Percentiles rank a stretch among this genome's conserved stretches.
phyloP scores from a whole-genome alignment of 495 filamentous ascomycete genomes.

The Wilcoxina mikolae region DNA sequence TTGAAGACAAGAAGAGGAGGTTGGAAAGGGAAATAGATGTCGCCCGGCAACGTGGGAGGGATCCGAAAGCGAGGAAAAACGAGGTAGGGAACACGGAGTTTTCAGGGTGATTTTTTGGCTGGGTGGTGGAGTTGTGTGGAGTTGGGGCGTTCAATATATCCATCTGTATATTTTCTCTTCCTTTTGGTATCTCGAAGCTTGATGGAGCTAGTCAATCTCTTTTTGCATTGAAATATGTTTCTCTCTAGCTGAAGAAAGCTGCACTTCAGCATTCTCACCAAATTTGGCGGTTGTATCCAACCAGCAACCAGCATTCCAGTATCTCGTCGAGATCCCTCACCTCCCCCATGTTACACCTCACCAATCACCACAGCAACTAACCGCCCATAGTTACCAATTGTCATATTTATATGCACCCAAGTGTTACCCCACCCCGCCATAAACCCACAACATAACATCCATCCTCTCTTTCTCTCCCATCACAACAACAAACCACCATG shows the following conservation, averaged over 20 bases:
- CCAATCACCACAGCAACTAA: no score
- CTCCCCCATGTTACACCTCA: no score
- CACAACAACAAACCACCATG: not conserved
- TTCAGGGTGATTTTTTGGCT: constrained; percentile 4
- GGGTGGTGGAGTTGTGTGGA: not conserved
- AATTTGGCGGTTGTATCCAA: no score
- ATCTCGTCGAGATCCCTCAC: no score
- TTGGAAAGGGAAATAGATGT: constrained; percentile 6
- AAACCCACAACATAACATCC: not conserved
- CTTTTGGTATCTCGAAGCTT: not conserved
- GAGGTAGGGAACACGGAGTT: constrained; percentile 19
- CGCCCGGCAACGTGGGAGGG: constrained; percentile 16
- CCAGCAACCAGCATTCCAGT: no score
- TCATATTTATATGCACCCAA: no score
- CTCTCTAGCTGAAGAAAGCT: no score
- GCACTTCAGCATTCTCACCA: no score
- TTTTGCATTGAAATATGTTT: no score
- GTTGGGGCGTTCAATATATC: not conserved
- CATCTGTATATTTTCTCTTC: not conserved
- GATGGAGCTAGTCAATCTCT: no score
- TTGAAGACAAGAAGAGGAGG: not conserved
- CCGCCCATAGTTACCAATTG: no score
- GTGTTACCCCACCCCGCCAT: no score
- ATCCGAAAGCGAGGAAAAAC: constrained; percentile 8
- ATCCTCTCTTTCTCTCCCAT: not conserved